phyloP scores from a whole-genome alignment of 2,329 filamentous ascomycete species.

The Chaetomium sp. region DNA sequence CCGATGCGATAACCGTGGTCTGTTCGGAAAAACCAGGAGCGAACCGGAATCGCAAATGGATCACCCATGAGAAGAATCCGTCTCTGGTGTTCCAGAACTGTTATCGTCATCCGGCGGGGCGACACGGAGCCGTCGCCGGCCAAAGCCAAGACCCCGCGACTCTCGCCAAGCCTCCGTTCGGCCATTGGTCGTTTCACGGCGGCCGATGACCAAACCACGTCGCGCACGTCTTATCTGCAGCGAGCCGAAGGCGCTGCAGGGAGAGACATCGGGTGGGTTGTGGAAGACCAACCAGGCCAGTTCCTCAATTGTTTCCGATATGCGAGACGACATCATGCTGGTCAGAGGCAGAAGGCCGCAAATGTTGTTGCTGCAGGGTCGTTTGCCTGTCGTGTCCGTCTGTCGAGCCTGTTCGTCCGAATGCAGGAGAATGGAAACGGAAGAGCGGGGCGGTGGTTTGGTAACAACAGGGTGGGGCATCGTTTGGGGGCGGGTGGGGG shows the following conservation, averaged over 20 bases:
- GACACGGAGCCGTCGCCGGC: too few relatives aligned
- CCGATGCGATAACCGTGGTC: too few relatives aligned
- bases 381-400: not conserved
- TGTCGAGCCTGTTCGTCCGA: too few relatives aligned
- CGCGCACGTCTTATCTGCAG: not conserved
- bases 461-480: too few relatives aligned
- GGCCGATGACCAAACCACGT: not conserved
- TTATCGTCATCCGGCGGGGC: too few relatives aligned
- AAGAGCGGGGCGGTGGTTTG: not conserved
- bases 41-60: too few relatives aligned
- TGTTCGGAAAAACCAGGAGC: too few relatives aligned
- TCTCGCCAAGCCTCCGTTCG: not conserved
- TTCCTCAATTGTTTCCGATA: not conserved
- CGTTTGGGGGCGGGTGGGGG: slow-evolving; percentile 1
- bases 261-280: not conserved
- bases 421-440: not conserved
- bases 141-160: too few relatives aligned
- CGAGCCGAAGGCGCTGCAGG: not conserved
- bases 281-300: not conserved
- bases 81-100: too few relatives aligned
- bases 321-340: not conserved
- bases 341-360: too few relatives aligned
- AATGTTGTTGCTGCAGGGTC: not conserved
- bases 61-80: too few relatives aligned
- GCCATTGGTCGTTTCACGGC: not conserved